A percentile compares a stretch with the other conserved stretches of the same genome.
Conservation (phyloP, 176 grass and related monocot species). For the Carex scoparia region DNA sequence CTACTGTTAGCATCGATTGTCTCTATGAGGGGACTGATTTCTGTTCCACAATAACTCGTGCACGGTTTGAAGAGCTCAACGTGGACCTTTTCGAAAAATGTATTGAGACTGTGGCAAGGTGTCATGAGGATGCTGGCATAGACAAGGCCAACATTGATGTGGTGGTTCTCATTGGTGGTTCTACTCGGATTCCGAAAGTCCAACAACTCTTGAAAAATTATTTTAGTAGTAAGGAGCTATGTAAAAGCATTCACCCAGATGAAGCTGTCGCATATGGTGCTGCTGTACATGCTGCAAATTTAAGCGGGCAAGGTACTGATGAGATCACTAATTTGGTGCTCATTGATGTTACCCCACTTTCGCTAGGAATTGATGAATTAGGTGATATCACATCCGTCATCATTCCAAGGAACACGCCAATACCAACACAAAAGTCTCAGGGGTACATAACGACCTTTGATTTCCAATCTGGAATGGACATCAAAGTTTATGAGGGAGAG, state of each 20-base stretch:
- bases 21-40: constrained; percentile 38
- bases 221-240: constrained; percentile 29
- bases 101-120: constrained; percentile 35
- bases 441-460: not conserved
- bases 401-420: constrained; percentile 30
- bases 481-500: constrained; percentile 37
- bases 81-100: constrained; percentile 34
- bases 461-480: not conserved
- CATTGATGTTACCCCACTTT: constrained; percentile 14
- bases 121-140: constrained; percentile 28
- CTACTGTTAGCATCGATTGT: constrained; percentile 30
- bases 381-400: constrained; percentile 14
- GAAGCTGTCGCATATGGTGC: constrained; percentile 34
- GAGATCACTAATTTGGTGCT: constrained; percentile 13
- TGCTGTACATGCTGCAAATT: constrained; percentile 30
- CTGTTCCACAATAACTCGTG: constrained; percentile 27
- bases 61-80: constrained; percentile 39
- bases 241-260: constrained; percentile 37
- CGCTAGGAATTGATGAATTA: not conserved
- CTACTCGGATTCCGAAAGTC: constrained; percentile 16
- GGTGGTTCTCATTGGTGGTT: constrained; percentile 25
- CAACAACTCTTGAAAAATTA: constrained; percentile 32
- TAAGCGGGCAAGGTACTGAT: constrained; percentile 28
- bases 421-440: constrained; percentile 19
- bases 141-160: constrained; percentile 29